Conservation (phyloP, 192 early-diverging fungal species). For the Coemansia sp. region DNA sequence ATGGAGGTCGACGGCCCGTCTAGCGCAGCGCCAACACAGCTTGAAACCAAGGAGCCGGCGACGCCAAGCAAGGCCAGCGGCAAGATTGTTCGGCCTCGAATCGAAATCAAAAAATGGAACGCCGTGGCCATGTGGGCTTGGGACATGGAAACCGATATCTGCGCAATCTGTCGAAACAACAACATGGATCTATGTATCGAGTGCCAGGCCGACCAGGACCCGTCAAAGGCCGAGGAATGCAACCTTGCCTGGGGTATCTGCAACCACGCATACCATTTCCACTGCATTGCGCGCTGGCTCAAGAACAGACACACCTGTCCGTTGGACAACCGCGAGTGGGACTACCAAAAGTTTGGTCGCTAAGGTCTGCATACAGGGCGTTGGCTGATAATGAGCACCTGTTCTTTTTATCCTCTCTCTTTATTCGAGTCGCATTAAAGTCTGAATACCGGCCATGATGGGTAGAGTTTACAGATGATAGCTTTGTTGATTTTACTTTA, state of each 20-base stretch:
- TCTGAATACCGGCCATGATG: no score
- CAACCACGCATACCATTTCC: conserved; percentile 99
- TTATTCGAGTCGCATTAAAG: no score
- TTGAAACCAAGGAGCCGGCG: conserved; percentile 6
- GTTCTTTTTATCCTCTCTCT: background rate
- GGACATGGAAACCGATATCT: conserved; percentile 98
- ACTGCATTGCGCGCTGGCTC: conserved; percentile 97
- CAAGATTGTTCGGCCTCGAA: conserved; percentile 63
- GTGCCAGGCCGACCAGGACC: conserved; percentile 96
- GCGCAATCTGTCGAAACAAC: conserved; percentile 98
- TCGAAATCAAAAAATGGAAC: conserved; percentile 99
- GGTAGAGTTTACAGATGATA: no score
- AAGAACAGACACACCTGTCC: conserved; percentile 96
- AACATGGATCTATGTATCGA: conserved; percentile 99
- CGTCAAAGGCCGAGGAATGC: conserved; percentile 89
- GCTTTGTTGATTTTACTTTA: background rate
- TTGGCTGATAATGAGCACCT: background rate
- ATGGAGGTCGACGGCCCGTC: conserved; percentile 14
- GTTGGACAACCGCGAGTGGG: conserved; percentile 98
- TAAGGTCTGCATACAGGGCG: background rate
- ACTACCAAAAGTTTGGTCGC: conserved; percentile 84
- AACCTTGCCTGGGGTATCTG: conserved; percentile 96
- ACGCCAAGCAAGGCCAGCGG: background rate
- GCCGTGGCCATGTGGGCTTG: conserved; percentile 98
- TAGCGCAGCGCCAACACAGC: background rate